phyloP scores from a whole-genome alignment of 768 basidiomycete genomes.

The Hydnomerulius pinastri region DNA sequence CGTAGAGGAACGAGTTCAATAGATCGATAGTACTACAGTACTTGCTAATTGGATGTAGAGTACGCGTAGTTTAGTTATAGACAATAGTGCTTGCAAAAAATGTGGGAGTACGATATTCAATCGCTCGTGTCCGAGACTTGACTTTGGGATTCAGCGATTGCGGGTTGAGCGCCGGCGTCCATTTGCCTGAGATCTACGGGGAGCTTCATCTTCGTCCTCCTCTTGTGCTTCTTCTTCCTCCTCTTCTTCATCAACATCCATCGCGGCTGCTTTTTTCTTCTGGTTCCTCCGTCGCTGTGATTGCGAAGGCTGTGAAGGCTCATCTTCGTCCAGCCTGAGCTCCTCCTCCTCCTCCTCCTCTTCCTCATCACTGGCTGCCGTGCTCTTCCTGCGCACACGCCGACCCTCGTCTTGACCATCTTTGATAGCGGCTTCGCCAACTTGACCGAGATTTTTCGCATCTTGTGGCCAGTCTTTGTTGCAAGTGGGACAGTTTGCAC shows the following conservation, averaged over 20 bases:
- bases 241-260: conserved; percentile 49
- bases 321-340: conserved; percentile 35
- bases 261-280: conserved; percentile 30
- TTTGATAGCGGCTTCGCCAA: conserved; percentile 71
- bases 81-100: conserved; percentile 2
- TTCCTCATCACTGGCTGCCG: conserved; percentile 38
- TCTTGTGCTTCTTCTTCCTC: conserved; percentile 37
- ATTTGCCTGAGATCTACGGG: conserved; percentile 17
- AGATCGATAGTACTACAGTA: conserved; percentile 29
- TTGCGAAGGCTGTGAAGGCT: conserved; percentile 32
- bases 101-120: not conserved
- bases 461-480: conserved; percentile 58
- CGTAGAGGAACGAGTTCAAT: conserved; percentile 17
- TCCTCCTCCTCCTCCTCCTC: conserved; percentile 47
- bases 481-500: conserved; percentile 58
- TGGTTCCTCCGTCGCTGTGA: conserved; percentile 30
- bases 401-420: conserved; percentile 57
- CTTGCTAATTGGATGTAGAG: conserved; percentile 14
- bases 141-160: conserved; percentile 14
- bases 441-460: conserved; percentile 46
- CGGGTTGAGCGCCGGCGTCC: conserved; percentile 22
- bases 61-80: conserved; percentile 12
- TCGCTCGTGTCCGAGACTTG: no score
- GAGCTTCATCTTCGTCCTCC: conserved; percentile 24
- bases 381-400: conserved; percentile 36